Evolutionary conservation across 495 filamentous ascomycete species (phyloP).

Genomic region (Hypoxylon cercidicola): DNA sequence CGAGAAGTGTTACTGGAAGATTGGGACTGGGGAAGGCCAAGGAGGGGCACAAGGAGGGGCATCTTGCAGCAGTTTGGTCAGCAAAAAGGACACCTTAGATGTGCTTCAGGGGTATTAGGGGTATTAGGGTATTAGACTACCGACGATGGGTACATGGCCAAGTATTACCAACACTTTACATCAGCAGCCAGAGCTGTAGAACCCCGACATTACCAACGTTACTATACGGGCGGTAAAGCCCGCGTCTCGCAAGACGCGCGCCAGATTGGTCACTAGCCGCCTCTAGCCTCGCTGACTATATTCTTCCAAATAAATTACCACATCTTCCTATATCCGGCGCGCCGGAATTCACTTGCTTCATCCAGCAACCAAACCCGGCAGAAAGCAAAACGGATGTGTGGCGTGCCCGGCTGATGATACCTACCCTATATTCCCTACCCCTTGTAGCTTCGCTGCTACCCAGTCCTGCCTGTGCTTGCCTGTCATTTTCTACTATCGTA

Average conservation of each 20-base stretch:
- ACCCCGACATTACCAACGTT: neutral
- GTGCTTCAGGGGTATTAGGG: no score
- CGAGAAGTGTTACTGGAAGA: neutral
- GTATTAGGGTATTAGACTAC: slow-evolving; percentile 11
- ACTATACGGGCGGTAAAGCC: neutral
- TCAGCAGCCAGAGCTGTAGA: slow-evolving; percentile 18
- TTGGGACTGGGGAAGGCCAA: no score
- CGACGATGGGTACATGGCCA: slow-evolving; percentile 26
- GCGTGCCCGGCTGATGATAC: slow-evolving; percentile 4
- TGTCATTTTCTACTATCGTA: neutral
- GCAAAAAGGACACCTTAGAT: slow-evolving; percentile 3
- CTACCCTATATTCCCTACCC: no score
- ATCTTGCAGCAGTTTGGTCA: slow-evolving; percentile 32
- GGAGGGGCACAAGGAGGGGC: slow-evolving; percentile 8
- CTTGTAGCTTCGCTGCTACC: neutral
- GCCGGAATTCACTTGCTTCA: slow-evolving; percentile 29
- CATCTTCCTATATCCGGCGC: slow-evolving; percentile 11
- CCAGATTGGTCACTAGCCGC: slow-evolving; percentile 2
- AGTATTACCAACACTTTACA: slow-evolving; percentile 40
- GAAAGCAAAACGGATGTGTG: slow-evolving; percentile 17
- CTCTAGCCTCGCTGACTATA: slow-evolving; percentile 33
- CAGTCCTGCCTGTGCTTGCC: neutral
- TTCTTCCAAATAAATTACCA: slow-evolving; percentile 39
- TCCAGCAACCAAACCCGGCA: slow-evolving; percentile 28
- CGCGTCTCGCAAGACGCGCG: slow-evolving; percentile 5